Percentiles rank a stretch among this genome's conserved stretches.
phyloP scores from a whole-genome alignment of 2,329 filamentous ascomycete genomes.

The Nigrospora sphaerica region DNA sequence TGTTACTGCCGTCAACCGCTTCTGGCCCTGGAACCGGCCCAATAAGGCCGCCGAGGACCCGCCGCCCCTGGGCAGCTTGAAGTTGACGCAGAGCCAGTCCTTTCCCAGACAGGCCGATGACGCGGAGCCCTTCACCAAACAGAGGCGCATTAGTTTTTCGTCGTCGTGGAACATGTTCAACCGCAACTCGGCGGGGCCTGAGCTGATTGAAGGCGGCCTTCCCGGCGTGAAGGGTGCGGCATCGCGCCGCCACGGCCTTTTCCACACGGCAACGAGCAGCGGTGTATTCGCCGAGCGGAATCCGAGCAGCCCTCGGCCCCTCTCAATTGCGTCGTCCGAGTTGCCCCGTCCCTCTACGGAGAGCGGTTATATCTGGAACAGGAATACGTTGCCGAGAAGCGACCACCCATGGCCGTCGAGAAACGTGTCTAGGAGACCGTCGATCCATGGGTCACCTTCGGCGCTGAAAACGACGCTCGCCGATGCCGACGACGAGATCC shows the following conservation, averaged over 20 bases:
- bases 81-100: conserved; percentile 68
- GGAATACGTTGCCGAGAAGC: conserved; percentile 41
- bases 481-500: conserved; percentile 57
- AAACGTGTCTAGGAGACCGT: conserved; percentile 73
- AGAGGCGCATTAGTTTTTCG: conserved; percentile 51
- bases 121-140: conserved; percentile 41
- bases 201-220: conserved; percentile 28
- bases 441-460: conserved; percentile 68
- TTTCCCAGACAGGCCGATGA: conserved; percentile 60
- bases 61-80: conserved; percentile 61
- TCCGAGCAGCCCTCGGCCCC: conserved; percentile 55
- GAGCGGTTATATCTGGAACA: conserved; percentile 64
- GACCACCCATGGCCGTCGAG: conserved; percentile 44
- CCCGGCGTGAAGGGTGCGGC: conserved; percentile 15
- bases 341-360: conserved; percentile 74
- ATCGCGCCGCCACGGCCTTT: conserved; percentile 16
- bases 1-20: conserved; percentile 31
- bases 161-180: conserved; percentile 51
- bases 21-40: conserved; percentile 57
- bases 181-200: conserved; percentile 42
- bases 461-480: conserved; percentile 53
- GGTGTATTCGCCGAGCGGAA: conserved; percentile 47
- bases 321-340: conserved; percentile 62
- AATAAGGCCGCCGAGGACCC: conserved; percentile 54
- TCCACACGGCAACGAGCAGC: conserved; percentile 40